Percentiles rank a stretch among this genome's conserved stretches.
Conservation (phyloP, 2,329 filamentous ascomycete species). For the Didymella glomerata region DNA sequence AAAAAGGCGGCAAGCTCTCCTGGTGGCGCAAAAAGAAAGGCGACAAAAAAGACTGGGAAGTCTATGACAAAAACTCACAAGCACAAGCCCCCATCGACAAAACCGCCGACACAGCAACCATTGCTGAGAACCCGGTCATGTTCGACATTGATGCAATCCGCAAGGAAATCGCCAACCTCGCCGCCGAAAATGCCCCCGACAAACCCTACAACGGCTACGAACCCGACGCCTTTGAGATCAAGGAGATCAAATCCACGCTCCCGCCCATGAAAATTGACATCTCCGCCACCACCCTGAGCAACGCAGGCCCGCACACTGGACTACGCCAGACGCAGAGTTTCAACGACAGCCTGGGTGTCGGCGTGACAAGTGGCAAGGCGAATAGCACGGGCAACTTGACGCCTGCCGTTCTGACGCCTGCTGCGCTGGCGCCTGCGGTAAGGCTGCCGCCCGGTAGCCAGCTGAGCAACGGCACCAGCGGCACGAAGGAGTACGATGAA, state of each 20-base stretch:
- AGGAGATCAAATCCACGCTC: conserved; percentile 85
- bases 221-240: conserved; percentile 65
- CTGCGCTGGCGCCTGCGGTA: conserved; percentile 12
- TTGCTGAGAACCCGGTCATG: conserved; percentile 70
- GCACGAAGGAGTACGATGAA: conserved; percentile 40
- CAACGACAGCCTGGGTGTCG: conserved; percentile 46
- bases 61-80: conserved; percentile 77
- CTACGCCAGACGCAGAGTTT: conserved; percentile 54
- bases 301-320: conserved; percentile 33
- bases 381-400: conserved; percentile 28
- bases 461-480: conserved; percentile 29
- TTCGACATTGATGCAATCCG: conserved; percentile 97
- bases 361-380: conserved; percentile 20
- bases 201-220: conserved; percentile 39
- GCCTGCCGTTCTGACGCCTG: too few relatives aligned
- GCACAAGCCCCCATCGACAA: conserved; percentile 42
- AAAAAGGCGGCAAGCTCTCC: conserved; percentile 65
- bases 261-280: conserved; percentile 83
- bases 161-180: conserved; percentile 72
- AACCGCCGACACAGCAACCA: conserved; percentile 58
- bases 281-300: conserved; percentile 28
- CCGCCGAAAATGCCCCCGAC: conserved; percentile 64
- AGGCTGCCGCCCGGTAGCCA: conserved; percentile 20
- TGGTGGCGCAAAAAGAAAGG: conserved; percentile 85
- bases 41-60: conserved; percentile 91